Base-by-base conservation (phyloP, 2,329 filamentous ascomycete species). In the Camptophora hylomeconis region DNA sequence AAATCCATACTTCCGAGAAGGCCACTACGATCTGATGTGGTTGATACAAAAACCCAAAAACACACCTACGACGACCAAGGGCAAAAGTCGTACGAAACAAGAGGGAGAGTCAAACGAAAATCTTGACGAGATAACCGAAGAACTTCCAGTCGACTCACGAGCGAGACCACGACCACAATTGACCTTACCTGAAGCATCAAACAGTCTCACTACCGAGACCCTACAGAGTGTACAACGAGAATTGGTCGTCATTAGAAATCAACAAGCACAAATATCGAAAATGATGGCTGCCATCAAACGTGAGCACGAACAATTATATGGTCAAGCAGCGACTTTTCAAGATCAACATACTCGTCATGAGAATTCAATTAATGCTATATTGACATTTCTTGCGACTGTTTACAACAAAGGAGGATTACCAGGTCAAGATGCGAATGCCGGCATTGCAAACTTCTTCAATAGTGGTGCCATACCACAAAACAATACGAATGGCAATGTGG, bases 331-430 rank as follows among this genome's bases (percentile, higher is more conserved):
- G 24, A 75, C 80, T 33, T 94, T 94, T 50, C 86, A 95, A 53
- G 80, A 73, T 35, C 74, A 92, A 49, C 87, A 95, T 48, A 84
- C 87, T 44, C 76, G 89, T n/a, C 89, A 98, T 48, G 89, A 98
- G 51, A 93, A 87, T 50, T 94, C 87, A 1, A 95, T 98, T 56
- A 95, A 94, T 48, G 87, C 87, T n/a, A 95, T 98, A 38, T 67
- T 98, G 22, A 92, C 86, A 27, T 95, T 98, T 53, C 67, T 98
- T 12, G 89, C 87, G 24, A 95, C 92, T 8, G 87, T 98, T 22
- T 98, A 95, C 57, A 80, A 92, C 39, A 79, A 92, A 47, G 92
- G 83, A 39, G n/a, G n/a, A n/a, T 60, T 98, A 27, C 86, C 94
- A 50, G 82, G 86, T 19, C 79, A 87, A 44, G 75, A 75, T 17